A percentile compares a stretch with the other conserved stretches of the same genome.
phyloP scores from a whole-genome alignment of 2,329 filamentous ascomycete genomes.

The Talaromyces sp. region DNA sequence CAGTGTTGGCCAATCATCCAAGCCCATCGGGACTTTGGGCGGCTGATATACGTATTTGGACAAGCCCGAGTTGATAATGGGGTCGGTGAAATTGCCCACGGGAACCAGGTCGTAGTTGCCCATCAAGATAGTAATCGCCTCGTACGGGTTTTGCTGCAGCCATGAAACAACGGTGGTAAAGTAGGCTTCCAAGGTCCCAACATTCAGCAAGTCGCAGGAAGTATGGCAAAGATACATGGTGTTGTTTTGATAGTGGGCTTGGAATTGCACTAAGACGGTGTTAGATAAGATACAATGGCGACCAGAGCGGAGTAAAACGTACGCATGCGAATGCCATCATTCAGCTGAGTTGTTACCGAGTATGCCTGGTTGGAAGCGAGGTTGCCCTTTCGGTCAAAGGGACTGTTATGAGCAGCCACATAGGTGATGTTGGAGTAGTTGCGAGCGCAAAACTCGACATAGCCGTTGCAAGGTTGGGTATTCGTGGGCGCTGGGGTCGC shows the following conservation, averaged over 20 bases:
- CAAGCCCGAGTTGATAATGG: conserved; percentile 68
- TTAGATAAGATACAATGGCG: not conserved
- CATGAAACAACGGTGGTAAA: conserved; percentile 65
- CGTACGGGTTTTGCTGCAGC: conserved; percentile 73
- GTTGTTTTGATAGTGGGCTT: conserved; percentile 52
- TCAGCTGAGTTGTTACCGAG: conserved; percentile 63
- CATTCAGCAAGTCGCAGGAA: conserved; percentile 74
- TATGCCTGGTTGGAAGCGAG: conserved; percentile 71
- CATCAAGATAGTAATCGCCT: conserved; percentile 81
- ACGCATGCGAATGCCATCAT: conserved; percentile 64
- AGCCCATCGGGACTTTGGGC: conserved; percentile 62
- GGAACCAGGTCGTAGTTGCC: conserved; percentile 75
- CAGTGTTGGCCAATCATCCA: conserved; percentile 79
- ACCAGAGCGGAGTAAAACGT: conserved; percentile 18
- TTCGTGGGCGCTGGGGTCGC: conserved; percentile 53
- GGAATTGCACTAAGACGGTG: conserved; percentile 50
- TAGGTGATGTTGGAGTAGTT: conserved; percentile 79
- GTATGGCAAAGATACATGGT: conserved; percentile 79
- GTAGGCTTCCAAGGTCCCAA: conserved; percentile 70
- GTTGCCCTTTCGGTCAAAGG: conserved; percentile 66
- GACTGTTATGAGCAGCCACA: conserved; percentile 75
- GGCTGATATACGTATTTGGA: conserved; percentile 69
- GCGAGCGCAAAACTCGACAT: conserved; percentile 68
- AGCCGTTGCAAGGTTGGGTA: conserved; percentile 74
- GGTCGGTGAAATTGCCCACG: conserved; percentile 58